Evolutionary conservation across 1,139 yeast species (phyloP).

Genomic region (Saccharomyces hybrid): DNA sequence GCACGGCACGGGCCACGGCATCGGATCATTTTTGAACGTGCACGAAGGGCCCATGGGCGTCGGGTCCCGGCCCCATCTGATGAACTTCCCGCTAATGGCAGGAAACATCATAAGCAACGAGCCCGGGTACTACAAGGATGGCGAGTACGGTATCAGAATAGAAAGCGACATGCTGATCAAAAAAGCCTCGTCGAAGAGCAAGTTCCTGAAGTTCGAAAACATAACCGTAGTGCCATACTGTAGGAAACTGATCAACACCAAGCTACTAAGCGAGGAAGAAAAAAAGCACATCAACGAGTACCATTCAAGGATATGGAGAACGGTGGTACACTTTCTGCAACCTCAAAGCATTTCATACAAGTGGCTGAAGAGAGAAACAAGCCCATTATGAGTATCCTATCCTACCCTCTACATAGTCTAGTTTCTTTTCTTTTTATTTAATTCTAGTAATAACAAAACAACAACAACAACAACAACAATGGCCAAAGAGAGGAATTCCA

Average conservation of each 20-base stretch:
- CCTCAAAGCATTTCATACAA: constrained; percentile 48
- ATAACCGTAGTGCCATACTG: constrained; percentile 88
- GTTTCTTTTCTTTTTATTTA: background rate
- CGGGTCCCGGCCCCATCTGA: constrained; percentile 47
- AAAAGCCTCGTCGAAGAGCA: constrained; percentile 38
- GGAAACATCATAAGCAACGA: constrained; percentile 89
- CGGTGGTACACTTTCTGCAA: constrained; percentile 41
- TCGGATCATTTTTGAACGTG: constrained; percentile 85
- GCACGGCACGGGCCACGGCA: constrained; percentile 98
- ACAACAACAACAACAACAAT: background rate
- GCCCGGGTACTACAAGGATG: constrained; percentile 93
- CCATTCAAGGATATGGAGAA: constrained; percentile 57
- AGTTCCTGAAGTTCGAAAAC: constrained; percentile 72
- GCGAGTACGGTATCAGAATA: constrained; percentile 86
- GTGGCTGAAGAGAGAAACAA: constrained; percentile 76
- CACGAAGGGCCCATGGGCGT: constrained; percentile 97
- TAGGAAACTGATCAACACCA: constrained; percentile 51
- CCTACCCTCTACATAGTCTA: background rate
- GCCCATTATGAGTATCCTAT: constrained; percentile 29
- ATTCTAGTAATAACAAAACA: background rate
- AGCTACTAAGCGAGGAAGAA: constrained; percentile 56
- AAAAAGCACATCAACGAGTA: constrained; percentile 60
- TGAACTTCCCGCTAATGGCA: constrained; percentile 29
- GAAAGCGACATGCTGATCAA: constrained; percentile 68
- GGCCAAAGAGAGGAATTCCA: background rate